Conservation (phyloP, 23 red algal genomes). For the Agarophyton chilense region DNA sequence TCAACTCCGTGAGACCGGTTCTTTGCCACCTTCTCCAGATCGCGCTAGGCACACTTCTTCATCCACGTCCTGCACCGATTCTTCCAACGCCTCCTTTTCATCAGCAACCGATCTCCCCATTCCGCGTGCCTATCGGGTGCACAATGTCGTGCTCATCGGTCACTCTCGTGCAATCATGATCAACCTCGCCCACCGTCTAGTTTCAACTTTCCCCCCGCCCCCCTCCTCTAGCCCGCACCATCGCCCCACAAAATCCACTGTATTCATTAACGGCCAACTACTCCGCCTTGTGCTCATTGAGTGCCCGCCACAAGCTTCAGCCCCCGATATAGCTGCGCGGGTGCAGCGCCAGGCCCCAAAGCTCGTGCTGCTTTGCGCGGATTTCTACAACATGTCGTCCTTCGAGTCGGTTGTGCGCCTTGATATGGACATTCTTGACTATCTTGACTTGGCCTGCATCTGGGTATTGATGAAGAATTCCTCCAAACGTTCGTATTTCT, state of each 20-base stretch:
- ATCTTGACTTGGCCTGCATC: conserved; percentile 34
- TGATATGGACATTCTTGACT: conserved; percentile 70
- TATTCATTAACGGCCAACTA: conserved; percentile 44
- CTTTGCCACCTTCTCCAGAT: not conserved
- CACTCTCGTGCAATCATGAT: conserved; percentile 45
- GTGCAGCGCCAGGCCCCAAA: conserved; percentile 57
- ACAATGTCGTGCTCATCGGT: conserved; percentile 47
- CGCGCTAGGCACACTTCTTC: not conserved
- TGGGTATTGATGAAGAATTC: conserved; percentile 58
- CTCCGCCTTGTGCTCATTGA: conserved; percentile 67
- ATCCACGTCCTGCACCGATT: not conserved
- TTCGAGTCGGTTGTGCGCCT: conserved; percentile 56
- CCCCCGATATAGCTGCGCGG: conserved; percentile 28
- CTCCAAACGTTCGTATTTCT: not conserved
- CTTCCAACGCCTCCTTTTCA: not conserved
- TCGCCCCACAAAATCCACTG: conserved; percentile 14
- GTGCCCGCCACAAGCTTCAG: conserved; percentile 7
- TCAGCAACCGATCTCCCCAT: conserved; percentile 24
- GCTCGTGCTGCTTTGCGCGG: conserved; percentile 58
- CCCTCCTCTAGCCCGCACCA: not conserved
- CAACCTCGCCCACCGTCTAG: conserved; percentile 32
- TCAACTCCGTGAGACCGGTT: conserved; percentile 26
- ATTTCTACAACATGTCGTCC: conserved; percentile 61
- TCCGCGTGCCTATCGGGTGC: not conserved
- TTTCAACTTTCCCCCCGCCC: conserved; percentile 39